Percentiles rank a stretch among this genome's conserved stretches.
These are phyloP conservation scores for Mycena capillaripes DNA, from an alignment of 768 basidiomycete species.

Conservation along the genomic window DNA sequence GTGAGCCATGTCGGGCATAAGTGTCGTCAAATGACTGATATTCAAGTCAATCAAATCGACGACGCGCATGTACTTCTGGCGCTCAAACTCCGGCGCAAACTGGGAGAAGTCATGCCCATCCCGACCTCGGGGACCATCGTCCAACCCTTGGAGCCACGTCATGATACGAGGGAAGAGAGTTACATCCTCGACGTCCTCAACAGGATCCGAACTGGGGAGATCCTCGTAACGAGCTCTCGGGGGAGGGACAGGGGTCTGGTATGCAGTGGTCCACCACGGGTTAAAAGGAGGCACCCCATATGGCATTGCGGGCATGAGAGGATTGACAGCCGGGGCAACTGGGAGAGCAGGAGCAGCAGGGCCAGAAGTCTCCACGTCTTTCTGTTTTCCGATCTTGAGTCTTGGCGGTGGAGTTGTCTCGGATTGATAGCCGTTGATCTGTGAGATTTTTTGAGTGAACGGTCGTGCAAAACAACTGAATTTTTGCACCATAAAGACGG, in stretches of 20 bases:
- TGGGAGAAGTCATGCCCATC: slow-evolving; percentile 1
- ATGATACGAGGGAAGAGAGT: slow-evolving; percentile 2
- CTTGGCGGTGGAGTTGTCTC: slow-evolving; percentile 4
- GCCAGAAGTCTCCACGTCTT: background rate
- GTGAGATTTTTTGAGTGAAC: background rate
- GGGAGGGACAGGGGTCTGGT: background rate
- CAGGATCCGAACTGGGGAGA: background rate
- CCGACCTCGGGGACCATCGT: background rate
- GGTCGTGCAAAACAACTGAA: background rate
- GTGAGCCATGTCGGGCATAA: background rate
- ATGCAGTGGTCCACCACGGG: background rate
- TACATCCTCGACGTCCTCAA: background rate
- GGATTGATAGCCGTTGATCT: slow-evolving; percentile 4
- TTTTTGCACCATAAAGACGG: background rate
- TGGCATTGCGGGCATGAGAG: background rate
- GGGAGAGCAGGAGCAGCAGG: background rate
- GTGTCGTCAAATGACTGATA: background rate
- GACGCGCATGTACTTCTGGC: slow-evolving; percentile 9
- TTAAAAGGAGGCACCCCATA: background rate
- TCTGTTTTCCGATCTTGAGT: background rate
- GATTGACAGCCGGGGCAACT: background rate
- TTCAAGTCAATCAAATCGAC: background rate
- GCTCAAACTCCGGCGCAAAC: background rate
- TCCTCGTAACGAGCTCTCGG: background rate
- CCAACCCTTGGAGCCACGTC: background rate